Evolutionary conservation across 441 rosid genomes (phyloP).

Genomic region (Erysimum cheiri): DNA sequence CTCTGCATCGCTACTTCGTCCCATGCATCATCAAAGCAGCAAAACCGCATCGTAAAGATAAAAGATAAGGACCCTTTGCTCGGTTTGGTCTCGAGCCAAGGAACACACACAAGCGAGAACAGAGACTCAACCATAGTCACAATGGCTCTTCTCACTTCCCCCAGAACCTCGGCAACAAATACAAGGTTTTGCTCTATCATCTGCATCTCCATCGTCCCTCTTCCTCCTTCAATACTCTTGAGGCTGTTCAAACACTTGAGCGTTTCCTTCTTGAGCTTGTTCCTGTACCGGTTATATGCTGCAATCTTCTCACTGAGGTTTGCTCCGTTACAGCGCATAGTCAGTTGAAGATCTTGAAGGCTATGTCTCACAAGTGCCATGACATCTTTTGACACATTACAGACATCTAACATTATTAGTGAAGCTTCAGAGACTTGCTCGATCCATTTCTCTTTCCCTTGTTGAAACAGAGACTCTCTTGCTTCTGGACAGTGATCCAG

Average conservation of each 20-base stretch:
- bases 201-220: constrained; percentile 27
- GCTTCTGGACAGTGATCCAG: constrained; percentile 59
- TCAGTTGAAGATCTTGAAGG: constrained; percentile 54
- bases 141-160: constrained; percentile 60
- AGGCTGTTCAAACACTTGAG: constrained; percentile 56
- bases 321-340: constrained; percentile 50
- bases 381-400: constrained; percentile 61
- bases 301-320: constrained; percentile 48
- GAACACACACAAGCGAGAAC: constrained; percentile 59
- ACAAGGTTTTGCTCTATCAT: constrained; percentile 48
- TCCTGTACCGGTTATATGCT: constrained; percentile 54
- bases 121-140: constrained; percentile 60
- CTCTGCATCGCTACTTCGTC: constrained; percentile 58
- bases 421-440: constrained; percentile 66
- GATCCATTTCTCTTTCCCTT: constrained; percentile 59
- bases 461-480: constrained; percentile 51
- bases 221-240: constrained; percentile 45
- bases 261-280: constrained; percentile 67
- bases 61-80: constrained; percentile 37
- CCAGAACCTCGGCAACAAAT: constrained; percentile 54
- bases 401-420: constrained; percentile 64
- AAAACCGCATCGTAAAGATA: constrained; percentile 40
- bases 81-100: constrained; percentile 62
- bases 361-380: constrained; percentile 59
- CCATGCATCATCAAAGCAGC: constrained; percentile 44